A percentile compares a stretch with the other conserved stretches of the same genome.
phyloP scores from a whole-genome alignment of 164 flowering plant species.

The Protea cynaroides region DNA sequence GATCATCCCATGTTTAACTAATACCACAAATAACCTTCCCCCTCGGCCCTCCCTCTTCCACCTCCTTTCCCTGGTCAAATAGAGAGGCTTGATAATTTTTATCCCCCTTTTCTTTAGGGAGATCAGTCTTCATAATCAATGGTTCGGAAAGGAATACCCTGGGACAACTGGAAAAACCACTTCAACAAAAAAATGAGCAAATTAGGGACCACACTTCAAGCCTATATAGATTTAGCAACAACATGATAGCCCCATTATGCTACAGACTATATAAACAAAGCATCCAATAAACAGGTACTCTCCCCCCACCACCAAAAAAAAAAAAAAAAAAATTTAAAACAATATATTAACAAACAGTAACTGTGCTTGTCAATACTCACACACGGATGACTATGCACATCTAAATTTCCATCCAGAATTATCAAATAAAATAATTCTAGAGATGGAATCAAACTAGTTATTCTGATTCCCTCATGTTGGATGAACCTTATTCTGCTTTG shows the following conservation, averaged over 20 bases:
- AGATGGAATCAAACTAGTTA: neutral
- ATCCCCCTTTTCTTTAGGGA: no score
- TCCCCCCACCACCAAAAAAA: neutral
- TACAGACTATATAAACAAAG: neutral
- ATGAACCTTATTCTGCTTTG: conserved; percentile 14
- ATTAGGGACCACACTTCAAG: neutral
- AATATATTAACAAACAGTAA: conserved; percentile 3
- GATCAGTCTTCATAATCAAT: no score
- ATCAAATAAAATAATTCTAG: neutral
- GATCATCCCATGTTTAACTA: no score
- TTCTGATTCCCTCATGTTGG: neutral
- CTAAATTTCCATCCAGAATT: conserved; percentile 2
- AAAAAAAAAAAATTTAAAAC: neutral
- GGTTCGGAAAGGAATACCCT: no score
- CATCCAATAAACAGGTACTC: no score
- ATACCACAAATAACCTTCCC: no score
- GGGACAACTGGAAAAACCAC: neutral
- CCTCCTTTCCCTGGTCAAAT: neutral
- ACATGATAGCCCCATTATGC: neutral
- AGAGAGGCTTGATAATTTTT: no score
- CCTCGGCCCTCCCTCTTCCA: no score
- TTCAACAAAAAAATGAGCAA: no score
- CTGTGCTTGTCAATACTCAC: conserved; percentile 2
- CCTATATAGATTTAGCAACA: neutral
- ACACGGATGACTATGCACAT: conserved; percentile 10